These are phyloP conservation scores for Arctium minus DNA, from an alignment of 129 eudicot genomes.

Conservation along the genomic window DNA sequence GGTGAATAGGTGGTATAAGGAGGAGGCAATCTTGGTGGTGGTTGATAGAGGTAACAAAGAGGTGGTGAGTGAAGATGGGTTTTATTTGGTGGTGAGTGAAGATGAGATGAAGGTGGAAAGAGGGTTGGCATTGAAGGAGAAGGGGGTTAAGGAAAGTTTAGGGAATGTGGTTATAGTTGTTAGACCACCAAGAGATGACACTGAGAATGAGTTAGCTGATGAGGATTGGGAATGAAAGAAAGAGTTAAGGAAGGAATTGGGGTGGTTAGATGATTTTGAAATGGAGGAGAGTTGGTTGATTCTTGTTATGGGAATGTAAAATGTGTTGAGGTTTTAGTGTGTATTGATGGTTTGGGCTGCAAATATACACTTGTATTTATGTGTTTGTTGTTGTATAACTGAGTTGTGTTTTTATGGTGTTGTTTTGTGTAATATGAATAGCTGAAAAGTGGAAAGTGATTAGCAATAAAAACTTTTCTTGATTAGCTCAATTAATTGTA, in stretches of 20 bases:
- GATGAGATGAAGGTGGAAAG: conserved; percentile 64
- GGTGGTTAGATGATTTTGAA: not conserved
- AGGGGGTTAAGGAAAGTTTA: conserved; percentile 43
- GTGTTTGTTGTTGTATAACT: not conserved
- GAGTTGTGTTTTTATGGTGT: not conserved
- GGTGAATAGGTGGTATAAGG: conserved; percentile 59
- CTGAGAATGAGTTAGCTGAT: conserved; percentile 38
- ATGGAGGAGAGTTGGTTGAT: not conserved
- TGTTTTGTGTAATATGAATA: not conserved
- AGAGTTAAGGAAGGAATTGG: no score
- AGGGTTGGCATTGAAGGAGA: conserved; percentile 57
- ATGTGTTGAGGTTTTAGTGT: not conserved
- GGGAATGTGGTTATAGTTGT: conserved; percentile 79
- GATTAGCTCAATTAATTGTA: not conserved
- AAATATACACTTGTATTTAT: conserved; percentile 7
- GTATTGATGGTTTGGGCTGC: conserved; percentile 13
- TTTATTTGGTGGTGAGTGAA: conserved; percentile 45
- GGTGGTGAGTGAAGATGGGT: conserved; percentile 55
- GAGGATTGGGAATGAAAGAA: conserved; percentile 71
- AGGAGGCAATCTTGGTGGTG: conserved; percentile 73
- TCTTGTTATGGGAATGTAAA: not conserved
- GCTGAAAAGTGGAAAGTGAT: conserved; percentile 12
- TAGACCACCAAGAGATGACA: conserved; percentile 70
- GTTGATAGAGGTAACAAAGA: conserved; percentile 61
- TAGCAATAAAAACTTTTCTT: conserved; percentile 1